Base-by-base conservation (phyloP, 1,139 yeast genomes). In the Geotrichum restrictum region DNA sequence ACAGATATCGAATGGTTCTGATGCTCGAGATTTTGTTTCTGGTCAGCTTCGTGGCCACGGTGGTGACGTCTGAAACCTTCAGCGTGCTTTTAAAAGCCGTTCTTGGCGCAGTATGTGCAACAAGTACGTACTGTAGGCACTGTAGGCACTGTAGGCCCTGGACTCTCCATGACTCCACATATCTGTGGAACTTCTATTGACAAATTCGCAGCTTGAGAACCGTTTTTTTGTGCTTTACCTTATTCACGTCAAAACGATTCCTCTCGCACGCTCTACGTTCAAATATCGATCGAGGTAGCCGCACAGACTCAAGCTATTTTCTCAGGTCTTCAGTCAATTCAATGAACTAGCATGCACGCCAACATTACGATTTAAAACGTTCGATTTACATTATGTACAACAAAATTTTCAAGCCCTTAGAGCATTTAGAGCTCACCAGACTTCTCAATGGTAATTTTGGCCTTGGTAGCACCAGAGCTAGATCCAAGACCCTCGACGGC, bases 401-500 rank as follows among this genome's bases (percentile, higher is more conserved):
- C 8, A 24, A 24, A 24, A 8, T 5, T 24, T 24, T 24, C 8
- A 5, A 24, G 29, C 29, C 8, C n/a, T 34, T 16, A 34, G 37
- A n/a, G 18, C 37, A 34, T 41, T 46, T 51, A 45, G 14, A 53
- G 48, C 42, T 48, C 54, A 44, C 98, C 98, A 68, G 85, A 81
- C 70, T 81, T 80, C 66, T 84, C 88, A 69, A 93, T 85, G 76
- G 80, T 75, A 71, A 93, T 74, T 76, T 79, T 83, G 65, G 86
- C 85, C 63, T 77, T 77, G 71, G 98, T 82, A 63, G 86, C 76
- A 77, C 98, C 98, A 60, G 84, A 76, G 68, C 77, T 73, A 58
- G 97, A 83, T 72, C 98, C 98, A 68, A 74, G 78, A 59, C 83
- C 63, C 80, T 93, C 98, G 69, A 93, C 79, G 79, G 85, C 82